Evolutionary conservation across 1,284 basidiomycete species (phyloP).

Genomic region (Meripilus lineatus): DNA sequence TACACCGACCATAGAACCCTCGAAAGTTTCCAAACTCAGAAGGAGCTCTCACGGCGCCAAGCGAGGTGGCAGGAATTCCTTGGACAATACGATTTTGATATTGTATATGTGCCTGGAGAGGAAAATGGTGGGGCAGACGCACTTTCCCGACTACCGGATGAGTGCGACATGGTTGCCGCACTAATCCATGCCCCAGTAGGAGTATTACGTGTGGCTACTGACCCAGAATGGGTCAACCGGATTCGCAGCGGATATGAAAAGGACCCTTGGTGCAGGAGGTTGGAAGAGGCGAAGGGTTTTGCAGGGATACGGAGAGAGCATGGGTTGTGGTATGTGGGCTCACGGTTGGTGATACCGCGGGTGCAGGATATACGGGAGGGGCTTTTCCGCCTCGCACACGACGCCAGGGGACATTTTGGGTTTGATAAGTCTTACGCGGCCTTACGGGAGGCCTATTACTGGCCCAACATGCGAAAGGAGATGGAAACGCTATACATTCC

Average conservation of each 20-base stretch:
- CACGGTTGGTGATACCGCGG: slow-evolving; percentile 22
- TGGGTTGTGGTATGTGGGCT: slow-evolving; percentile 25
- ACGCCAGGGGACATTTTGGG: slow-evolving; percentile 23
- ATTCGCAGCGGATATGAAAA: neutral
- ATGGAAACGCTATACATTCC: slow-evolving; percentile 11
- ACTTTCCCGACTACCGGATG: slow-evolving; percentile 2
- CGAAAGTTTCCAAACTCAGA: slow-evolving; percentile 22
- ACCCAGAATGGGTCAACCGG: no score
- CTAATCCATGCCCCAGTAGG: neutral
- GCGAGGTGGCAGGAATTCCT: neutral
- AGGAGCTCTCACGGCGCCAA: neutral
- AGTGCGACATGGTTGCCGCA: neutral
- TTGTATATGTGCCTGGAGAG: slow-evolving; percentile 13
- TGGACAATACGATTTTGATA: slow-evolving; percentile 1
- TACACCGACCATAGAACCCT: slow-evolving; percentile 1
- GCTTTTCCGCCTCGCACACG: slow-evolving; percentile 19
- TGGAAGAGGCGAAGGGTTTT: no score
- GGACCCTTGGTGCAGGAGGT: neutral
- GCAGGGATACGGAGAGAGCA: slow-evolving; percentile 12
- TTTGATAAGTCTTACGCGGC: slow-evolving; percentile 16
- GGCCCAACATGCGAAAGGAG: slow-evolving; percentile 16
- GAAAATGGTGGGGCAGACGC: slow-evolving; percentile 4
- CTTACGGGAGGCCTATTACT: slow-evolving; percentile 15
- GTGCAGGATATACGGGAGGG: slow-evolving; percentile 12
- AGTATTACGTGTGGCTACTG: no score